Evolutionary conservation across 176 grass and related monocot genomes (phyloP).

Genomic region (Aegilops umbellulata): DNA sequence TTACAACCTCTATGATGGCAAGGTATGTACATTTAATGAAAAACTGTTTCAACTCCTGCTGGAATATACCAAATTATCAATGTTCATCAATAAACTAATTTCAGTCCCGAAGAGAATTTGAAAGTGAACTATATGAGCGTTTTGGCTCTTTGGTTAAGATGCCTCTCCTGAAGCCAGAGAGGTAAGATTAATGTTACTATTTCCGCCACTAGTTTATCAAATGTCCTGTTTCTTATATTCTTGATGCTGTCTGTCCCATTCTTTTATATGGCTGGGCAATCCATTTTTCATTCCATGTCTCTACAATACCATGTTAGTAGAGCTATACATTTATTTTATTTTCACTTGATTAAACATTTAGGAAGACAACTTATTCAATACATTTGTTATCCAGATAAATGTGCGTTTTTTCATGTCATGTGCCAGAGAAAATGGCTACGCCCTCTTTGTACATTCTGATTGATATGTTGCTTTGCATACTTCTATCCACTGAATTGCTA

Average conservation of each 20-base stretch:
- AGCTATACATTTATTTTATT: neutral
- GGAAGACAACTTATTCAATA: neutral
- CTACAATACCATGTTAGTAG: constrained; percentile 8
- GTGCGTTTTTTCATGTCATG: neutral
- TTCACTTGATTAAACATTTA: neutral
- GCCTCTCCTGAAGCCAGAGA: constrained; percentile 88
- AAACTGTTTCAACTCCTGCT: constrained; percentile 24
- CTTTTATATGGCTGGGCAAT: neutral
- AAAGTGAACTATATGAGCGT: constrained; percentile 80
- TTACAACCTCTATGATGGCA: constrained; percentile 95
- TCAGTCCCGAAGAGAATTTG: constrained; percentile 81
- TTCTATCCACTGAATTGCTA: constrained; percentile 9
- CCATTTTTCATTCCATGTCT: neutral
- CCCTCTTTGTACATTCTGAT: neutral
- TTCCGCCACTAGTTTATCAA: neutral
- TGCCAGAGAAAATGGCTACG: neutral
- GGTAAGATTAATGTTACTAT: constrained; percentile 39
- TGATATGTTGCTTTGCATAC: neutral
- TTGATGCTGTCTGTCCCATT: neutral
- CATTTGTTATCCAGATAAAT: neutral
- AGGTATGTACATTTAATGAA: constrained; percentile 55
- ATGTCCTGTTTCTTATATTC: neutral
- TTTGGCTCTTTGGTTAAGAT: constrained; percentile 96
- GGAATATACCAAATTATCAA: constrained; percentile 10
- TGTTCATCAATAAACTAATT: constrained; percentile 29